Evolutionary conservation across 371 early-diverging fungal species (phyloP).

Genomic region (Basidiobolus meristosporus): DNA sequence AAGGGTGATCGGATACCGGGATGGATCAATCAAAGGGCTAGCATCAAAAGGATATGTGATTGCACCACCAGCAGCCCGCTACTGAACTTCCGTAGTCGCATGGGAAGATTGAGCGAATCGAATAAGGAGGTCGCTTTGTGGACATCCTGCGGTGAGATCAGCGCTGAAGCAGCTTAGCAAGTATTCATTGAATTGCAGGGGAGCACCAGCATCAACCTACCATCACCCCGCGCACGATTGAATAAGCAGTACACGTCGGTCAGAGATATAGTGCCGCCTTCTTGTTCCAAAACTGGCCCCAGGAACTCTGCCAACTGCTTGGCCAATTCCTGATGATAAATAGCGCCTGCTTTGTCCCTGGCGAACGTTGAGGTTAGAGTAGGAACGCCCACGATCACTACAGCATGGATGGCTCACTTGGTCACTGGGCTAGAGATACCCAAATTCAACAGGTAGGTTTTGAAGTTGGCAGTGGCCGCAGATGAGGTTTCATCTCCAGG

Average conservation of each 20-base stretch:
- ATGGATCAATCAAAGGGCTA: neutral
- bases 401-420: neutral
- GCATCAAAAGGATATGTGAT: constrained; percentile 11
- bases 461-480: no score
- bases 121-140: constrained; percentile 50
- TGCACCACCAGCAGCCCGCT: constrained; percentile 65
- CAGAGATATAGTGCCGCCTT: constrained; percentile 58
- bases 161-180: constrained; percentile 15
- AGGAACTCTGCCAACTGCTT: constrained; percentile 69
- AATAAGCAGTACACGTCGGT: constrained; percentile 81
- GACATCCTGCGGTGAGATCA: constrained; percentile 77
- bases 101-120: constrained; percentile 37
- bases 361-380: neutral
- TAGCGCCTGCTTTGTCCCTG: constrained; percentile 63
- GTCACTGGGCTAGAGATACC: constrained; percentile 82
- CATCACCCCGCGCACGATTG: constrained; percentile 76
- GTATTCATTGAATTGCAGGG: neutral
- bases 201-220: constrained; percentile 16
- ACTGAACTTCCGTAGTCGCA: constrained; percentile 48
- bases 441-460: no score
- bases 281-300: constrained; percentile 26
- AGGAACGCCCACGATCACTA: neutral
- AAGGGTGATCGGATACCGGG: neutral
- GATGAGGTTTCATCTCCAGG: constrained; percentile 12
- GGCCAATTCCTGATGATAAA: constrained; percentile 68